Base-by-base conservation (phyloP, 2,329 filamentous ascomycete genomes). In the Tolypocladium tundrense region DNA sequence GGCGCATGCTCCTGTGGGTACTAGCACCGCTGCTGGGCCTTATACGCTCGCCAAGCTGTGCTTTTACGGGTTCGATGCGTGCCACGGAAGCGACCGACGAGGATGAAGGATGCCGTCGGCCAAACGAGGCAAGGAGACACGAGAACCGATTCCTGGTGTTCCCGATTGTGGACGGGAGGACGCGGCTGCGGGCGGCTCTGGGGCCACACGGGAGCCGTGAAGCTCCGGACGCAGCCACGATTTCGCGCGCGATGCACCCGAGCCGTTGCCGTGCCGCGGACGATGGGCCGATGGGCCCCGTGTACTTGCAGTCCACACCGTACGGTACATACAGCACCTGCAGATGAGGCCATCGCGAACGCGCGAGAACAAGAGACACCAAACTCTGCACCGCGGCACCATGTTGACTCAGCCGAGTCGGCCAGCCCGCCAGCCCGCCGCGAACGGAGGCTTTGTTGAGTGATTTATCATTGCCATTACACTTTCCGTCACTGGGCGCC, bases 381-480 rank as follows among this genome's bases (percentile, higher is more conserved):
- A 41, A 4, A n/a, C 16, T 31, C 27, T 11, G 45, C 35, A 10
- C 35, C 37, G 33, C 51, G 33, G 33, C 21, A 2, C 45, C 35
- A 10, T n/a, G 40, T 50, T 60, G 57, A 55, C 57, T 41, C 45
- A 57, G 45, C 27, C 24, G 9, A 48, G 45, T 31, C 45, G 24
- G 24, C 24, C 14, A 14, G 39, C 19, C 52, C 55, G 53, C 39
- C 53, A 40, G 45, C 31, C 40, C 39, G 56, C 41, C 58, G 54
- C 56, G 40, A 57, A 37, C 53, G 54, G 58, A 60, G 56, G 21
- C 35, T 33, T 40, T 43, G 45, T 50, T 58, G 58, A 57, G 58
- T 60, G 60, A 58, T 51, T 60, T 51, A 60, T 60, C 58, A 57
- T 57, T 33, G 48, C 54, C 27, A 53, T 53, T 42, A 50, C 53